Evolutionary conservation across 1,284 basidiomycete species (phyloP), one percentile per base, ranked within the genome.

Genomic region (Sporisorium scitamineum): DNA sequence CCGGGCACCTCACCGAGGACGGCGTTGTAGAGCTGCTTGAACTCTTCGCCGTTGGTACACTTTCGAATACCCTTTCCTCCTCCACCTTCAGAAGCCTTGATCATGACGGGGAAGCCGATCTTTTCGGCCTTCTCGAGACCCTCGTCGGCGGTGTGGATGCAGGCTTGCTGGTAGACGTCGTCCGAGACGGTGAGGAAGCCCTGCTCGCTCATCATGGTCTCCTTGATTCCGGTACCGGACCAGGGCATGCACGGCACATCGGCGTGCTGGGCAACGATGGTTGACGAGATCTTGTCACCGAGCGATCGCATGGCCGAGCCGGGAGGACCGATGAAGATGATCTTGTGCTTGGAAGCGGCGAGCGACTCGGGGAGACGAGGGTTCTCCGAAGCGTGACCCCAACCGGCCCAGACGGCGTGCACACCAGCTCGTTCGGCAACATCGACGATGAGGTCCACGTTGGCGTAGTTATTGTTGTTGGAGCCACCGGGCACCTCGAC

Each of bases 381-480:
- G 87, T 99, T 99, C 87, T 99, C 97, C 3, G 97, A 99, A 10
- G 97, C 97, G 86, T 99, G 97, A 59, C 97, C 97, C 97, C 97
- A 99, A 67, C 97, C 97, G 50, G 97, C 97, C 97, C 97, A 99
- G 39, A 99, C 97, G 54, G 97, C 97, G 86, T 99, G 96, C 2
- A 99, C 97, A 52, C 95, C 95, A 32, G 94, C 90, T 76, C 97
- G 92, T 88, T 99, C 95, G 48, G 97, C 97, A 68, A 99, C 91
- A 85, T 99, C 97, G 74, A 99, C 94, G 83, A 99, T 99, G 82
- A 98, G 92, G 86, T 99, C 97, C 81, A 99, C 97, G 86, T 99
- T 99, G 81, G 97, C 97, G 86, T 99, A 99, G 88, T 99, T 99
- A 90, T 99, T 97, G 89, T 99, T 99, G 87, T 99, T 99, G 54